These are phyloP conservation scores for Talaromyces sp. DNA, from an alignment of 2,329 filamentous ascomycete genomes.

Conservation along the genomic window DNA sequence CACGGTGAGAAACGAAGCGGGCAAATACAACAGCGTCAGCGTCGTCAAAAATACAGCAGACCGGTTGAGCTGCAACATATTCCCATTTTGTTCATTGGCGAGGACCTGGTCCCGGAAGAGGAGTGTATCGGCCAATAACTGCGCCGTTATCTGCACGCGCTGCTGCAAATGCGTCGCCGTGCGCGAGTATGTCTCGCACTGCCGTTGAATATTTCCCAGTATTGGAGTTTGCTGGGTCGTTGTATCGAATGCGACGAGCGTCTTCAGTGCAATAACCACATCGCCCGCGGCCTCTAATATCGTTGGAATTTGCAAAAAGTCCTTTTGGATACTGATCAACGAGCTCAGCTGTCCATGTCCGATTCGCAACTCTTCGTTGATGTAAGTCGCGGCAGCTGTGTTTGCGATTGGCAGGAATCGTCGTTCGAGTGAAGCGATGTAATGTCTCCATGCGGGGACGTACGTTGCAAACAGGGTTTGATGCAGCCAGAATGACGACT, in stretches of 20 bases:
- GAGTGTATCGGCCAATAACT: constrained; percentile 25
- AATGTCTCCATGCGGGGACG: constrained; percentile 30
- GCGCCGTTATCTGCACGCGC: constrained; percentile 21
- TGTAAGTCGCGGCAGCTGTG: constrained; percentile 19
- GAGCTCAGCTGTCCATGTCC: constrained; percentile 12
- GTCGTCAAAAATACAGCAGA: constrained; percentile 22
- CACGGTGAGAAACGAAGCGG: constrained; percentile 17
- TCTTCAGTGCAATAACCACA: constrained; percentile 5
- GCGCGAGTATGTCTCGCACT: constrained; percentile 21
- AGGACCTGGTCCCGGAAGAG: constrained; percentile 23
- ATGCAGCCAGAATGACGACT: constrained; percentile 27
- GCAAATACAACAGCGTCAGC: constrained; percentile 16
- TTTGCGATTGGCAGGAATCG: constrained; percentile 25
- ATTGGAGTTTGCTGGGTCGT: constrained; percentile 14
- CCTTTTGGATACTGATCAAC: constrained; percentile 12
- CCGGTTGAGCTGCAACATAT: constrained; percentile 27
- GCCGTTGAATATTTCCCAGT: constrained; percentile 21
- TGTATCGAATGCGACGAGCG: neutral
- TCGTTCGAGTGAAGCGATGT: constrained; percentile 26
- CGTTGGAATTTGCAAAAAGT: constrained; percentile 14
- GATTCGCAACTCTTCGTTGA: constrained; percentile 17
- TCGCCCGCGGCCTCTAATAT: constrained; percentile 9
- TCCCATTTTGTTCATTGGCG: constrained; percentile 23
- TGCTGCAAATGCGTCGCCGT: constrained; percentile 23
- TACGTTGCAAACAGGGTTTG: constrained; percentile 29